Conservation (phyloP, 495 filamentous ascomycete species). For the Letharia lupina region DNA sequence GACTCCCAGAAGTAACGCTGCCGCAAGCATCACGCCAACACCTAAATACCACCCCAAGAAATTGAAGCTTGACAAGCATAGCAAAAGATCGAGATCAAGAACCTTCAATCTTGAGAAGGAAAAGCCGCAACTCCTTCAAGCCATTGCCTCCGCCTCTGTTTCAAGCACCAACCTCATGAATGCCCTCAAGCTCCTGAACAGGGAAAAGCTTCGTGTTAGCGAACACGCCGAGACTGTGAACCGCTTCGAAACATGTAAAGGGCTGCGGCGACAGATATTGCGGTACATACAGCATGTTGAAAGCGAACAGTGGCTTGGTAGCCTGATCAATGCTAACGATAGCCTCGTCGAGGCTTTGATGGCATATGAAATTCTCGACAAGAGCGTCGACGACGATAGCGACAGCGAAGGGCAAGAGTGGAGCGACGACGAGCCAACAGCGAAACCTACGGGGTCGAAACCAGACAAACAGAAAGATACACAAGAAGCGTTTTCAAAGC, state of each 20-base stretch:
- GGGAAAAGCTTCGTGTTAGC: conserved; percentile 79
- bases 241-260: conserved; percentile 80
- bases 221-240: conserved; percentile 68
- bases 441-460: conserved; percentile 18
- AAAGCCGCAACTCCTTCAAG: conserved; percentile 70
- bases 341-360: conserved; percentile 85
- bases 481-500: conserved; percentile 35
- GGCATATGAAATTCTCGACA: conserved; percentile 89
- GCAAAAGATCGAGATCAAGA: conserved; percentile 43
- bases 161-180: conserved; percentile 88
- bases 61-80: conserved; percentile 32
- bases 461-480: conserved; percentile 19
- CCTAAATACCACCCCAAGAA: conserved; percentile 27
- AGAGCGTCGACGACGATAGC: conserved; percentile 92
- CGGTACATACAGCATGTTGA: conserved; percentile 86
- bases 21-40: conserved; percentile 24
- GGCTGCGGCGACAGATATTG: conserved; percentile 70
- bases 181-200: conserved; percentile 80
- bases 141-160: conserved; percentile 76
- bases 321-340: conserved; percentile 74
- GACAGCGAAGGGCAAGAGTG: conserved; percentile 65
- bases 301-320: conserved; percentile 70
- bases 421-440: conserved; percentile 46
- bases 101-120: conserved; percentile 80
- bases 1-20: conserved; percentile 14